Percentiles rank a stretch among this genome's conserved stretches.
These are phyloP conservation scores for Thalia dealbata DNA, from an alignment of 176 grass and related monocot species.

Conservation along the genomic window DNA sequence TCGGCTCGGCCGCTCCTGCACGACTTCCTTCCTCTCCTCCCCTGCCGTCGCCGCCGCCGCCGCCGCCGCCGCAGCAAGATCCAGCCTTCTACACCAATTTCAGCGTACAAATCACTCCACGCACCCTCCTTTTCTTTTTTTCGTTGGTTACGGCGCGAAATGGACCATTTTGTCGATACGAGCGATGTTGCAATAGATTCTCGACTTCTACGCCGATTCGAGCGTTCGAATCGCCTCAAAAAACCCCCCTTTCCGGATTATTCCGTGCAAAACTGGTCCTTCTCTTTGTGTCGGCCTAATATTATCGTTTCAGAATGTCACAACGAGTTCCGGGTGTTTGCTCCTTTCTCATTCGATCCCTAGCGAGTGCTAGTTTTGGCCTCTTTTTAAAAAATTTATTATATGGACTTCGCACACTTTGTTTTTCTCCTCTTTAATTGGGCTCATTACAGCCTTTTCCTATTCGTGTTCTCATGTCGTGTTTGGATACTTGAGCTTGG, in stretches of 20 bases:
- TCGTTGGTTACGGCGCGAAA: too few relatives aligned
- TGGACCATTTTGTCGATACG: too few relatives aligned
- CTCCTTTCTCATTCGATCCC: background rate
- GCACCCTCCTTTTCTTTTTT: background rate
- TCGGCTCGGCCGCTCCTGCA: background rate
- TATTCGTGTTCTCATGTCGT: background rate
- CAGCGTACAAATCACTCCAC: background rate
- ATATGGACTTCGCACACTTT: background rate
- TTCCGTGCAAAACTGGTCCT: background rate
- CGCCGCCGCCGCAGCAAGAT: background rate
- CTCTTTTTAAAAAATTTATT: background rate
- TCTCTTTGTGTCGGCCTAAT: background rate
- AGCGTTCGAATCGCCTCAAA: background rate
- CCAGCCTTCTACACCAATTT: background rate
- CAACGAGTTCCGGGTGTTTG: background rate
- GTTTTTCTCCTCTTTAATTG: background rate
- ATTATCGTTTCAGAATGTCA: background rate
- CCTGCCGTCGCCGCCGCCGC: background rate
- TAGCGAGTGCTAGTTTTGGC: background rate
- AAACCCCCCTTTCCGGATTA: background rate
- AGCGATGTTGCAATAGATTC: too few relatives aligned
- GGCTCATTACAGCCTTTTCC: background rate
- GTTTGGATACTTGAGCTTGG: background rate
- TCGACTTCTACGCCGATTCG: background rate
- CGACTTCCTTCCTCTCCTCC: background rate